phyloP scores from a whole-genome alignment of 345 rosid genomes.

The Dipteronia dyeriana region DNA sequence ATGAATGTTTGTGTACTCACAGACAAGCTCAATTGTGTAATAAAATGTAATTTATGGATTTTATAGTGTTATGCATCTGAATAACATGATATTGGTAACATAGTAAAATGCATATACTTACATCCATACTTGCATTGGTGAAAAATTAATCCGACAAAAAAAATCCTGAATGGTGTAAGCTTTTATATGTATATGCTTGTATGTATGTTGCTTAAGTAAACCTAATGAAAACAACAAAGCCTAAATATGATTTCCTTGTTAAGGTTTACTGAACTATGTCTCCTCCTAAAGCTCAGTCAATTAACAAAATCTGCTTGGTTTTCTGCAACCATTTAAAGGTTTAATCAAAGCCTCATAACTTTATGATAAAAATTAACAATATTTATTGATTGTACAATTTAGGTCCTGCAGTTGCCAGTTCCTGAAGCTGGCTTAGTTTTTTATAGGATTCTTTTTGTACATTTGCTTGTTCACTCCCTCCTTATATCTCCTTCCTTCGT shows the following conservation, averaged over 20 bases:
- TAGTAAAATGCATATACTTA: neutral
- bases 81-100: neutral
- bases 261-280: too few species aligned
- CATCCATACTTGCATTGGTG: neutral
- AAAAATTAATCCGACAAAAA: neutral
- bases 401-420: too few species aligned
- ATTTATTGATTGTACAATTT: too few species aligned
- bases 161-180: neutral
- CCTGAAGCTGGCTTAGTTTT: too few species aligned
- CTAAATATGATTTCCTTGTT: neutral
- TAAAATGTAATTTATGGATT: slow-evolving; percentile 3
- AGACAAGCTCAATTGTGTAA: neutral
- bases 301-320: neutral
- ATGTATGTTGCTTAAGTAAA: neutral
- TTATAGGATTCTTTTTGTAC: too few species aligned
- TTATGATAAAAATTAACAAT: too few species aligned
- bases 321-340: neutral
- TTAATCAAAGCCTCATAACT: neutral
- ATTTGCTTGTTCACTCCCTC: too few species aligned
- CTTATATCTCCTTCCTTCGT: too few species aligned
- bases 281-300: neutral
- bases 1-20: neutral
- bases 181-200: neutral
- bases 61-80: neutral
- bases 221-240: neutral